Conservation (phyloP, 2,329 filamentous ascomycete species). For the Beauveria medogensis region DNA sequence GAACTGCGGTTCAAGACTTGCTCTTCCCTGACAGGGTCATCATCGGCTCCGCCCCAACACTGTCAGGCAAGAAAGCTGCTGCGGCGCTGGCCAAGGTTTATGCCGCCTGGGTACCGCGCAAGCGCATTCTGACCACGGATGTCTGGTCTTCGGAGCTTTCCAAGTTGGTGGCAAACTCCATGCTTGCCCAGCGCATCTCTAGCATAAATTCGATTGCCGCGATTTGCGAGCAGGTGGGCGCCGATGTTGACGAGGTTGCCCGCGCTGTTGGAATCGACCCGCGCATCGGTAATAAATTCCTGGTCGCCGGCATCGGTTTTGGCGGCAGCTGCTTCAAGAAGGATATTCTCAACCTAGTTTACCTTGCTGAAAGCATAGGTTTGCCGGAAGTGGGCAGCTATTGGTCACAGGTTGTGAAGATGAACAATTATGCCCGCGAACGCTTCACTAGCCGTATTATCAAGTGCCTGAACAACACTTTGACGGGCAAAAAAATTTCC, state of each 20-base stretch:
- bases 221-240: constrained; percentile 68
- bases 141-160: constrained; percentile 71
- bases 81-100: constrained; percentile 58
- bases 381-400: constrained; percentile 66
- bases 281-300: constrained; percentile 64
- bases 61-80: constrained; percentile 53
- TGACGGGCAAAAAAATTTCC: constrained; percentile 62
- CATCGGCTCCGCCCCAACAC: constrained; percentile 60
- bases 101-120: constrained; percentile 58
- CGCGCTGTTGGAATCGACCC: constrained; percentile 59
- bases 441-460: constrained; percentile 62
- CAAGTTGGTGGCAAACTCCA: constrained; percentile 72
- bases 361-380: constrained; percentile 62
- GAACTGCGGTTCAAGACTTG: constrained; percentile 65
- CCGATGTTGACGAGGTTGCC: constrained; percentile 64
- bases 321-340: constrained; percentile 78
- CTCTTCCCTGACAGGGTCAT: constrained; percentile 65
- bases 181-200: constrained; percentile 72
- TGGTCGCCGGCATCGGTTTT: constrained; percentile 69
- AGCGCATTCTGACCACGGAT: constrained; percentile 63
- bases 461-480: constrained; percentile 57
- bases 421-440: constrained; percentile 68
- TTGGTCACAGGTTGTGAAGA: constrained; percentile 64
- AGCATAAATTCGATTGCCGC: constrained; percentile 75
- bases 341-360: constrained; percentile 65